Evolutionary conservation across 345 rosid genomes (phyloP), one percentile per base, ranked within the genome.

Genomic region (Hevea brasiliensis): DNA sequence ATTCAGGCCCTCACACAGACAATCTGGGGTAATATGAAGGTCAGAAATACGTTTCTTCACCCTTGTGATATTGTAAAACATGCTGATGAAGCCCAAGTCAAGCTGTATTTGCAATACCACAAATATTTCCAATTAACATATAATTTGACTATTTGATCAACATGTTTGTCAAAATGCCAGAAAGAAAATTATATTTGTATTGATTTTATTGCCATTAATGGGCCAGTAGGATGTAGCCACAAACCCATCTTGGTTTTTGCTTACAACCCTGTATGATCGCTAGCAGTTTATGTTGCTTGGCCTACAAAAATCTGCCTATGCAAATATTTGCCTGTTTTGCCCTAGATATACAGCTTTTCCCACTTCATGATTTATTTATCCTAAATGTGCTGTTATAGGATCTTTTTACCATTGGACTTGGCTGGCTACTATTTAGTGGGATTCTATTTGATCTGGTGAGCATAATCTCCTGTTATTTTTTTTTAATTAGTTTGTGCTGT

Each of bases 21-120:
- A 51, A 74, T 74, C 35, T 74, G 82, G 9, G 82, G 82, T 13
- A 79, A 79, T 67, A 14, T 79, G 68, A 71, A 70, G 82, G 82
- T 65, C 32, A 40, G 50, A 70, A 32, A 41, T 45, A 6, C 44
- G 29, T 53, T 17, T 42, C 55, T 8, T 71, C 32, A 41, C 1
- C 44, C 9, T 35, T 8, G 7, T 24, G 1, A 35, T 15, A 2
- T 61, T 11, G 12, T 21, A 58, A 18, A 21, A 32, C 32, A 35
- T 10, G 21, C 20, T 17, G 13, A 69, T 37, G 23, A 27, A 42
- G 35, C 55, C 63, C 18, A 23, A 21, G 8, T 41, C 23, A 56
- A 26, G 27, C 10, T 2, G 37, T 32, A 32, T 13, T 32, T 32
- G 37, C 37, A 32, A 32, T 32, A 32, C 37, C 37, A 32, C 37